phyloP scores from a whole-genome alignment of 305 asterid species.

The Fraxinus nigra region DNA sequence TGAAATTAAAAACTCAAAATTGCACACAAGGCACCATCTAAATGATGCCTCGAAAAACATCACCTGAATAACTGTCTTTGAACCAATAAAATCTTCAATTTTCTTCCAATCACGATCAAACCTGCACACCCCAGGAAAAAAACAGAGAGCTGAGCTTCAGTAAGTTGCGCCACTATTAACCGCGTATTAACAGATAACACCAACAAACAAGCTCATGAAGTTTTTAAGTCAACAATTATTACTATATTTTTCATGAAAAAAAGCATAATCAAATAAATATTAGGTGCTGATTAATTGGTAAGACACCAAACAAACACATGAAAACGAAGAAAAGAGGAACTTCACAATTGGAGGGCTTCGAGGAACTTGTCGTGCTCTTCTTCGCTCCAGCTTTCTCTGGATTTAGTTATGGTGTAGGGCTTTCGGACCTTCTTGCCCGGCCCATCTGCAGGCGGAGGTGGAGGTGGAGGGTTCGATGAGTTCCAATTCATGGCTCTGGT shows the following conservation, averaged over 20 bases:
- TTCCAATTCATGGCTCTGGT: not conserved
- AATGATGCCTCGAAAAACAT: not conserved
- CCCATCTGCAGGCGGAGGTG: slow-evolving; percentile 47
- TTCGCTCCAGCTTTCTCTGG: slow-evolving; percentile 92
- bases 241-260: not conserved
- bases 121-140: slow-evolving; percentile 29
- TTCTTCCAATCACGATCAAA: slow-evolving; percentile 97
- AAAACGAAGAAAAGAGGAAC: not conserved
- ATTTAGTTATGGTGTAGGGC: slow-evolving; percentile 84
- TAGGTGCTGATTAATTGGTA: not conserved
- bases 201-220: not conserved
- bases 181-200: not conserved
- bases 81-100: slow-evolving; percentile 90
- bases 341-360: slow-evolving; percentile 83
- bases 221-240: not conserved
- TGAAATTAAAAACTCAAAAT: not conserved
- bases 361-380: slow-evolving; percentile 96
- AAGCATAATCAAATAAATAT: not conserved
- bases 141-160: not conserved
- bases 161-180: not conserved
- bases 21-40: not conserved
- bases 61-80: slow-evolving; percentile 90
- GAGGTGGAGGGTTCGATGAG: slow-evolving; percentile 42
- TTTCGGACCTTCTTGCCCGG: slow-evolving; percentile 66
- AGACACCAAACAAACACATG: not conserved